Base-by-base conservation (phyloP, 345 rosid genomes). In the Alliaria petiolata region DNA sequence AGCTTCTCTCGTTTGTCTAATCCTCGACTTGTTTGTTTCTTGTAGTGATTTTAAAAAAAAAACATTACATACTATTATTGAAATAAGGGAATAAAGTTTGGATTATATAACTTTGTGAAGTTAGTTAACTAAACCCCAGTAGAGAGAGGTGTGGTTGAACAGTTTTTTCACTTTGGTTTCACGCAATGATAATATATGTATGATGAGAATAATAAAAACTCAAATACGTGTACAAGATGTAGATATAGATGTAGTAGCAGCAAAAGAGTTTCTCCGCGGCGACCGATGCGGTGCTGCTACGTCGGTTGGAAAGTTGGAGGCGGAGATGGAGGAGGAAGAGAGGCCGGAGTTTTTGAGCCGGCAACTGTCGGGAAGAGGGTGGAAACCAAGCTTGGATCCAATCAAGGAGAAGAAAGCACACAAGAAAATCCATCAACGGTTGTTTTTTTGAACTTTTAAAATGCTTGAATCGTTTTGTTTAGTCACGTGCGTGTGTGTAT, bases 351-450 rank as follows among this genome's bases (percentile, higher is more conserved):
- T 76, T 78, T 72, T 91, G 81, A 85, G 88, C 49, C 42, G 85
- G 80, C 83, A 82, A 50, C 20, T 83, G 26, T 86, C 90, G 8
- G 92, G 95, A 19, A 90, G 80, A 77, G 86, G 88, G n/a, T 91
- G 97, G 97, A 91, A 77, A 76, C 97, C 95, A 22, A 86, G 87
- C 69, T 63, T 91, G 81, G 92, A 86, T 51, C 86, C 97, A 0
- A 91, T 91, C 10, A 76, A 60, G 34, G 97, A 91, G 87, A 91
- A 80, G 81, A 84, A 82, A 61, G 49, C 74, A 33, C 71, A 79
- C 79, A 84, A 69, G 56, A 88, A 78, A 82, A 64, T 79, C 0
- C 39, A 68, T 52, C 78, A 78, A 70, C 76, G 84, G 84, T 73
- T 84, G 79, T 69, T 83, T 81, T 77, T 81, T 57, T 87, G 60